Conservation (phyloP, 208 protist genomes). For the Leishmania aethiopica region DNA sequence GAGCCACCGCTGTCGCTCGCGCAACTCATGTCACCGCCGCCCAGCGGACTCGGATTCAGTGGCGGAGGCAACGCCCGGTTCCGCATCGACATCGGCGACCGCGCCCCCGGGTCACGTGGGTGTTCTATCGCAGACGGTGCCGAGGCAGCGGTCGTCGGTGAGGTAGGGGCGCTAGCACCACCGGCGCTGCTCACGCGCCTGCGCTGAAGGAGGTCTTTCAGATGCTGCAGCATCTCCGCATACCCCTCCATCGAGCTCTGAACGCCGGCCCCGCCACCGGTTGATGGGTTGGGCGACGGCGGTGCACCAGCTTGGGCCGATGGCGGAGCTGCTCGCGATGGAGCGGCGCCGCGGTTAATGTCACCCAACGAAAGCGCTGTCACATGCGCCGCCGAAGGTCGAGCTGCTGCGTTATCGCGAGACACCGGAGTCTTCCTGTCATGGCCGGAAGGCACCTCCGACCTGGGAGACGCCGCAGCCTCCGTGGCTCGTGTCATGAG, state of each 20-base stretch:
- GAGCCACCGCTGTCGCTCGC: not conserved
- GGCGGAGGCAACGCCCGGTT: conserved; percentile 11
- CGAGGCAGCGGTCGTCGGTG: conserved; percentile 5
- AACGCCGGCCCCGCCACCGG: conserved; percentile 14
- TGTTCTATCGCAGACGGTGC: not conserved
- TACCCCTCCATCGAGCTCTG: conserved; percentile 66
- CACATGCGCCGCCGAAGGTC: conserved; percentile 7
- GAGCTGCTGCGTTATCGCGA: not conserved
- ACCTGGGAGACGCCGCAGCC: conserved; percentile 5
- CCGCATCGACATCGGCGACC: conserved; percentile 10
- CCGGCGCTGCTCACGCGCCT: conserved; percentile 28
- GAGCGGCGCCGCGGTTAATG: conserved; percentile 1
- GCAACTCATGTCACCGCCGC: not conserved
- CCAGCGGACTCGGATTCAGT: conserved; percentile 15
- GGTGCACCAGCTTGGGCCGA: not conserved
- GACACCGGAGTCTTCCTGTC: not conserved
- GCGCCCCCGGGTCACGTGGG: not conserved
- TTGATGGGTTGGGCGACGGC: conserved; percentile 10
- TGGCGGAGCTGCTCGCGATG: not conserved
- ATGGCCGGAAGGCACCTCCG: not conserved
- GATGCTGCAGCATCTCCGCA: conserved; percentile 82
- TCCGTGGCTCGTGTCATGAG: conserved; percentile 5
- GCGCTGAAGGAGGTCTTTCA: conserved; percentile 72
- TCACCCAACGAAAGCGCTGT: conserved; percentile 42
- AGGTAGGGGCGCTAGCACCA: conserved; percentile 27